A percentile compares a stretch with the other conserved stretches of the same genome.
Evolutionary conservation across 2,329 filamentous ascomycete species (phyloP).

Genomic region (Tolypocladium cylindrosporum): DNA sequence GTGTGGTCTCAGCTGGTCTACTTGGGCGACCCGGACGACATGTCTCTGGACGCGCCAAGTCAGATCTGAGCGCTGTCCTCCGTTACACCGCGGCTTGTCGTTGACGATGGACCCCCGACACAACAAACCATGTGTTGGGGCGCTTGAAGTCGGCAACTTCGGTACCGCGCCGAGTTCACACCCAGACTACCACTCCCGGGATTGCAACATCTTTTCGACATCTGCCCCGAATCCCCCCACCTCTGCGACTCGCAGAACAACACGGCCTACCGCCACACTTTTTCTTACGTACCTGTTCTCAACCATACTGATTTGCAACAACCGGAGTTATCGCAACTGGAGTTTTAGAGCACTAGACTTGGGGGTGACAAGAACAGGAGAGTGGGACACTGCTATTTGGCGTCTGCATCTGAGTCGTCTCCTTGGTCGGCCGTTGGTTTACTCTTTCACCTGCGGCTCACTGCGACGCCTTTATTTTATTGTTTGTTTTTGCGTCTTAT

Average conservation of each 20-base stretch:
- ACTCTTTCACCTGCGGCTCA: not conserved
- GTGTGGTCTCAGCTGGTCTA: conserved; percentile 78
- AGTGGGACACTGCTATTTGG: conserved; percentile 6
- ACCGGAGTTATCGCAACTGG: conserved; percentile 1
- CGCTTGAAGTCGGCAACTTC: not conserved
- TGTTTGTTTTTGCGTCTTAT: not conserved
- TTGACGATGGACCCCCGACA: not conserved
- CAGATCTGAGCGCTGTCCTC: conserved; percentile 8
- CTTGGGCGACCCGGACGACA: conserved; percentile 27
- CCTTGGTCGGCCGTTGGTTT: not conserved
- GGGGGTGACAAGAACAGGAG: not conserved
- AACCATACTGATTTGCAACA: not conserved
- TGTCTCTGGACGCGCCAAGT: conserved; percentile 18
- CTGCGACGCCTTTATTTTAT: not conserved
- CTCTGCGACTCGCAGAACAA: not conserved
- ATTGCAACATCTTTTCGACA: not conserved
- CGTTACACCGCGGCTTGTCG: not conserved
- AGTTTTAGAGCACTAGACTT: conserved; percentile 5
- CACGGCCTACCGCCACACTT: not conserved
- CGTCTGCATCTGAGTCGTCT: conserved; percentile 6
- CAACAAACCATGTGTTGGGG: not conserved
- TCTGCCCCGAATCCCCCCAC: not conserved
- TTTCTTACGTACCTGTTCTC: not conserved
- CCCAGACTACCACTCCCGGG: not conserved
- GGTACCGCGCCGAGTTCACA: not conserved